Evolutionary conservation across 2,329 filamentous ascomycete genomes (phyloP).

Genomic region (Parastagonospora nodorum): DNA sequence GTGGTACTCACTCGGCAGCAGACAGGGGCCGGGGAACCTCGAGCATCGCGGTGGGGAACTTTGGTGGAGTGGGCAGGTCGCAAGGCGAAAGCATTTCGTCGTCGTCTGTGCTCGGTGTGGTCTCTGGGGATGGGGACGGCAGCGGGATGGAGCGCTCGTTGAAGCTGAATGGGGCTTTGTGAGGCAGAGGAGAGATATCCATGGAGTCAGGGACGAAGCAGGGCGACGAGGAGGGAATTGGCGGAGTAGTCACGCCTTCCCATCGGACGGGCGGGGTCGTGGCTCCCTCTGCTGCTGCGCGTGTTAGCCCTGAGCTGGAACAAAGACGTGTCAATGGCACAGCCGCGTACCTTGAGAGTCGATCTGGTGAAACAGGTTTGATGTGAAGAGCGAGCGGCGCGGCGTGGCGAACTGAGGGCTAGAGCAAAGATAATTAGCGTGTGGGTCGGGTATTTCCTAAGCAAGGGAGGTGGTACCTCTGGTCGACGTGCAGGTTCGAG

Average conservation of each 20-base stretch:
- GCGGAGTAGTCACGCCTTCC: constrained; percentile 81
- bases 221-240: constrained; percentile 83
- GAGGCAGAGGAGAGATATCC: constrained; percentile 88
- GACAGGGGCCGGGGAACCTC: constrained; percentile 44
- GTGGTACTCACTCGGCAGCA: constrained; percentile 42
- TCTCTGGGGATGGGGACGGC: constrained; percentile 72
- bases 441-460: constrained; percentile 16
- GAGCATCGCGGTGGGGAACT: constrained; percentile 29
- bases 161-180: constrained; percentile 74
- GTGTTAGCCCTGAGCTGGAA: constrained; percentile 32
- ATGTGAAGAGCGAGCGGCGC: constrained; percentile 81
- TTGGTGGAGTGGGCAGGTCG: constrained; percentile 32
- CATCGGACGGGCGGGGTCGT: constrained; percentile 52
- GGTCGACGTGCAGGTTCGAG: constrained; percentile 95
- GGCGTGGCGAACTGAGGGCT: constrained; percentile 85
- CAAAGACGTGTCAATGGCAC: constrained; percentile 13
- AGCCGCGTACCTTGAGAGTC: constrained; percentile 63
- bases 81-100: constrained; percentile 51
- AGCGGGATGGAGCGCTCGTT: constrained; percentile 69
- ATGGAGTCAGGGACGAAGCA: constrained; percentile 74
- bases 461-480: constrained; percentile 67
- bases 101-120: constrained; percentile 51
- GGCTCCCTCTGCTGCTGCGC: constrained; percentile 44
- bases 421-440: constrained; percentile 49
- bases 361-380: constrained; percentile 66